These are phyloP conservation scores for Pseudogymnoascus destructans DNA, from an alignment of 2,329 filamentous ascomycete species.

Conservation along the genomic window DNA sequence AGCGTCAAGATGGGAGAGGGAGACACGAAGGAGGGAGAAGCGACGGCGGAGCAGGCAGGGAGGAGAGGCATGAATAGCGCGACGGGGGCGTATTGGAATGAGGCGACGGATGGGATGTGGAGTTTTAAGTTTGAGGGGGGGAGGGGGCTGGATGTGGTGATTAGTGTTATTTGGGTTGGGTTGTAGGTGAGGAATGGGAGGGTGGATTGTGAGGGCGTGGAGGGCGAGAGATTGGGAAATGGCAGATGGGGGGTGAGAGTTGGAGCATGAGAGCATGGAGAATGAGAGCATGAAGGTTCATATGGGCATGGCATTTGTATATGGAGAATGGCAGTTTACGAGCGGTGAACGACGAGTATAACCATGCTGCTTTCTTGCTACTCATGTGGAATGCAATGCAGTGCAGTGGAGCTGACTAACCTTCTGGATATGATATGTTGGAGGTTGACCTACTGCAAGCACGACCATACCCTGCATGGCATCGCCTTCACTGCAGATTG, in stretches of 20 bases:
- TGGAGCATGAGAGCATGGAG: background rate
- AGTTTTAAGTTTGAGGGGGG: slow-evolving; percentile 71
- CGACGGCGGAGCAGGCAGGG: slow-evolving; percentile 60
- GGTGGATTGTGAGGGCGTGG: background rate
- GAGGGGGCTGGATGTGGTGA: slow-evolving; percentile 56
- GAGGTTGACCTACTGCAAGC: background rate
- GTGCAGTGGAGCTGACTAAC: background rate
- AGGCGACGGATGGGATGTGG: slow-evolving; percentile 83
- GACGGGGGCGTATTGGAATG: slow-evolving; percentile 78
- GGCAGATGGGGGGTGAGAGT: background rate
- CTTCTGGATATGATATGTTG: background rate
- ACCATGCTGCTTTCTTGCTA: background rate
- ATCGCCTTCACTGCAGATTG: background rate
- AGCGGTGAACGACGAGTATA: background rate
- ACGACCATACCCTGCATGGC: background rate
- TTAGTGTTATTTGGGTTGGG: slow-evolving; percentile 68
- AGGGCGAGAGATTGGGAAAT: background rate
- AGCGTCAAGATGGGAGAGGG: slow-evolving; percentile 30
- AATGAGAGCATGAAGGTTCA: background rate
- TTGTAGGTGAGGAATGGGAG: slow-evolving; percentile 31
- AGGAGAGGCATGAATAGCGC: slow-evolving; percentile 84
- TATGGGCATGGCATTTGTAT: background rate
- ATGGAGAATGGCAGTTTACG: background rate
- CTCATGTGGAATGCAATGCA: background rate
- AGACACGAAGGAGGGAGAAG: slow-evolving; percentile 36